These are phyloP conservation scores for Monoraphidium neglectum DNA, from an alignment of 139 green algal genomes.

Conservation along the genomic window DNA sequence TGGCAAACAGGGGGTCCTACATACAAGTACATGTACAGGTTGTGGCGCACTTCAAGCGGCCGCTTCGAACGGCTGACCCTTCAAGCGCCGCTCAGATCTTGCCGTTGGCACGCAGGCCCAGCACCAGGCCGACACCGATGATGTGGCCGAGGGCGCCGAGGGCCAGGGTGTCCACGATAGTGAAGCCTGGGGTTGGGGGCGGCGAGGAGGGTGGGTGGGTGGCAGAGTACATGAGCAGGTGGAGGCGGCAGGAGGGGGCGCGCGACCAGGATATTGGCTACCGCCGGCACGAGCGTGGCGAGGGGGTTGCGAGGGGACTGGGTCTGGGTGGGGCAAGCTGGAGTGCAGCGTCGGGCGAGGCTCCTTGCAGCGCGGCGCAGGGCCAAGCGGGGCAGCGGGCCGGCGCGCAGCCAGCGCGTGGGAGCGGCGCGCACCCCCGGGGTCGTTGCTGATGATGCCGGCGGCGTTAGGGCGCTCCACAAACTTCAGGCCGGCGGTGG, in stretches of 20 bases:
- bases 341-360: background rate
- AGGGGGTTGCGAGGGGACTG: background rate
- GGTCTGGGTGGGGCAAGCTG: no score
- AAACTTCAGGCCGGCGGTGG: conserved; percentile 83
- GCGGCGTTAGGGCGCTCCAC: conserved; percentile 50
- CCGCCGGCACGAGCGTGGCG: background rate
- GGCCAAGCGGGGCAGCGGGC: no score
- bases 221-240: background rate
- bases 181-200: conserved; percentile 78
- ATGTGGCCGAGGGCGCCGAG: conserved; percentile 79
- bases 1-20: no score
- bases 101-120: conserved; percentile 59
- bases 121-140: conserved; percentile 80
- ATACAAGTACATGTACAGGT: no score
- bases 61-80: no score
- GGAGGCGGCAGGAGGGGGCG: background rate
- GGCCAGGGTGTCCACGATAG: conserved; percentile 83
- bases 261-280: background rate
- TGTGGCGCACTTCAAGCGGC: no score
- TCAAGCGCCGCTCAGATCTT: conserved; percentile 13
- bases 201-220: background rate
- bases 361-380: no score
- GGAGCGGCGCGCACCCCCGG: conserved; percentile 62
- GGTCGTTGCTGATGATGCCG: conserved; percentile 75
- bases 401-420: no score